Base-by-base conservation (phyloP, 805 yeast genomes). In the Yamadazyma phyllophila region DNA sequence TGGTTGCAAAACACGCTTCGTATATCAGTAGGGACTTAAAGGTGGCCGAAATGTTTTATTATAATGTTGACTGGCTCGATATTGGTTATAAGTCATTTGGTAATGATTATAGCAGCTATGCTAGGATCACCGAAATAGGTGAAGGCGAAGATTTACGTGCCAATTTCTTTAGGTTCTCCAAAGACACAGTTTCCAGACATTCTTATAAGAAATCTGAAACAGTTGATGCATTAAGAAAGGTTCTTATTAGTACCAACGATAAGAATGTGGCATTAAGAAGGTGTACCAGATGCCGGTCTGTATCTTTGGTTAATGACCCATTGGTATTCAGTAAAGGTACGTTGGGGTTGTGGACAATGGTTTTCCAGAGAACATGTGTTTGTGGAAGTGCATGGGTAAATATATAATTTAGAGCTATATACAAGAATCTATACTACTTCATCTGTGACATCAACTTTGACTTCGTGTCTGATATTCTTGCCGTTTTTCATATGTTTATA, bases 371-470 rank as follows among this genome's bases (percentile, higher is more conserved):
- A 49, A 80, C 80, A 20, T 87, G 96, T 63, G 67, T 86, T 30
- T 87, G 96, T 62, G 94, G 94, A 0, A 85, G 88, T 32, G 74
- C 82, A 3, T 85, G 92, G 92, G 81, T 80, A 2, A 76, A 75
- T 49, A 39, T 47, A 10, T 33, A 34, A 16, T 11, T 24, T 14
- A 29, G 24, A 8, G 29, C 16, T 12, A 9, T 36, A 24, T 10
- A 10, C 14, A 36, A 8, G 10, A 11, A 13, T 17, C 38, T 38
- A 41, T 15, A 24, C 33, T 26, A 41, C 32, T 34, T 52, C 59
- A 46, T 62, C 66, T 32, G 51, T 39, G 9, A 65, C 48, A 27
- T 57, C 67, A 17, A 63, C 70, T 32, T 44, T 45, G 0, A 63
- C 39, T 20, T 49, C 48, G 16, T 27, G 30, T 16, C 55, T 39